A percentile compares a stretch with the other conserved stretches of the same genome.
These are phyloP conservation scores for Aspergillus sp. DNA, from an alignment of 2,329 filamentous ascomycete species.

Conservation along the genomic window DNA sequence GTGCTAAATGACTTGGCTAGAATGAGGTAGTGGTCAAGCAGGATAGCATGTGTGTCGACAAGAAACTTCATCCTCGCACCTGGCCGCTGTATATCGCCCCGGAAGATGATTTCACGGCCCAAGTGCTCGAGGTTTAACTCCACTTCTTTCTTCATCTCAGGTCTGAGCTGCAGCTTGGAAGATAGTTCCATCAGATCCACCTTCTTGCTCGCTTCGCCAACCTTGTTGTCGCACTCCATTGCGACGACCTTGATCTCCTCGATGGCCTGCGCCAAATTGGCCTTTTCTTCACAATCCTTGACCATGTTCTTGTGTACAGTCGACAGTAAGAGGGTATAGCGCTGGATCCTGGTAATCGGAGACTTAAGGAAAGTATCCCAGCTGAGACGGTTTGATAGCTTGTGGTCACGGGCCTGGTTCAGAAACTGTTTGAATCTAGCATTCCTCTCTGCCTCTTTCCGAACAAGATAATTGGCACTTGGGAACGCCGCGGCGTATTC, in stretches of 20 bases:
- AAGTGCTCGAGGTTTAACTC: slow-evolving; percentile 85
- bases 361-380: slow-evolving; percentile 94
- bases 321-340: slow-evolving; percentile 73
- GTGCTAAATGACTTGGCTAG: slow-evolving; percentile 68
- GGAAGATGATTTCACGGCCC: slow-evolving; percentile 79
- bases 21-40: slow-evolving; percentile 96
- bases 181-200: slow-evolving; percentile 79
- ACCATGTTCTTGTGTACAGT: slow-evolving; percentile 78
- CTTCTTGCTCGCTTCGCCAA: slow-evolving; percentile 85
- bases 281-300: slow-evolving; percentile 80
- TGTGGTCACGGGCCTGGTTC: slow-evolving; percentile 67
- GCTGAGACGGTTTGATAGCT: slow-evolving; percentile 69
- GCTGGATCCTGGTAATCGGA: slow-evolving; percentile 83
- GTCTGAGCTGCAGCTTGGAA: slow-evolving; percentile 71
- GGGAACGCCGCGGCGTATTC: slow-evolving; percentile 87
- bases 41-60: slow-evolving; percentile 84
- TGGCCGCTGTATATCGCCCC: slow-evolving; percentile 81
- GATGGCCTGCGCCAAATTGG: slow-evolving; percentile 72
- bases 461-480: slow-evolving; percentile 69
- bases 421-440: slow-evolving; percentile 78
- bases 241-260: slow-evolving; percentile 87
- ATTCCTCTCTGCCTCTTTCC: slow-evolving; percentile 76
- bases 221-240: slow-evolving; percentile 80
- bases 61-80: slow-evolving; percentile 83
- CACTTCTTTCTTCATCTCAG: slow-evolving; percentile 73